Percentiles rank a stretch among this genome's conserved stretches.
These are phyloP conservation scores for Smittium culicis DNA, from an alignment of 371 early-diverging fungal species.

Conservation along the genomic window DNA sequence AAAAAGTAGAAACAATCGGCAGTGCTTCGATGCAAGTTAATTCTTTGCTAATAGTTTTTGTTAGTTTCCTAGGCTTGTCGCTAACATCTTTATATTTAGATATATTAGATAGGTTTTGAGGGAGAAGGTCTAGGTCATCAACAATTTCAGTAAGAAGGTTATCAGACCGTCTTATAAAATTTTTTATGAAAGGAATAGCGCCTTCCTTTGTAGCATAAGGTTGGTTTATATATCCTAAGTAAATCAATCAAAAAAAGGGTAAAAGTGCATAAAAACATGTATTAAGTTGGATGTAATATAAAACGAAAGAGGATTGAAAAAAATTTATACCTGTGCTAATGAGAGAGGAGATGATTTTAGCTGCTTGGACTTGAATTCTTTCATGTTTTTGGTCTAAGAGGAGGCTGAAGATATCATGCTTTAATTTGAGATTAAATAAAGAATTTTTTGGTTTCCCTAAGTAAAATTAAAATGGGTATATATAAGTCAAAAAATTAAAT, in stretches of 20 bases:
- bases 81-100: not conserved
- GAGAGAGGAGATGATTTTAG: not conserved
- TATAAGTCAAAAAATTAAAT: no score
- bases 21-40: not conserved
- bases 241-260: no score
- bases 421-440: not conserved
- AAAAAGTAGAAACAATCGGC: not conserved
- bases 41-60: not conserved
- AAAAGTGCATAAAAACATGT: no score
- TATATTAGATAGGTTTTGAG: not conserved
- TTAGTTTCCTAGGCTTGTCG: slow-evolving; percentile 9
- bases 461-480: no score
- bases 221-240: not conserved
- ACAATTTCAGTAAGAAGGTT: not conserved
- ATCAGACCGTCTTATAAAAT: not conserved
- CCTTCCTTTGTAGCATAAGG: not conserved
- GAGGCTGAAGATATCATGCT: not conserved
- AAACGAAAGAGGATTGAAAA: not conserved
- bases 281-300: no score
- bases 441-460: not conserved
- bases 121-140: not conserved
- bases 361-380: not conserved
- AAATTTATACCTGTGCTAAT: not conserved
- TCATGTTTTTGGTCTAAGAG: not conserved
- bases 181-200: not conserved